Percentiles rank a stretch among this genome's conserved stretches.
Conservation (phyloP, 495 filamentous ascomycete species). For the Penicillium longicatenatum region DNA sequence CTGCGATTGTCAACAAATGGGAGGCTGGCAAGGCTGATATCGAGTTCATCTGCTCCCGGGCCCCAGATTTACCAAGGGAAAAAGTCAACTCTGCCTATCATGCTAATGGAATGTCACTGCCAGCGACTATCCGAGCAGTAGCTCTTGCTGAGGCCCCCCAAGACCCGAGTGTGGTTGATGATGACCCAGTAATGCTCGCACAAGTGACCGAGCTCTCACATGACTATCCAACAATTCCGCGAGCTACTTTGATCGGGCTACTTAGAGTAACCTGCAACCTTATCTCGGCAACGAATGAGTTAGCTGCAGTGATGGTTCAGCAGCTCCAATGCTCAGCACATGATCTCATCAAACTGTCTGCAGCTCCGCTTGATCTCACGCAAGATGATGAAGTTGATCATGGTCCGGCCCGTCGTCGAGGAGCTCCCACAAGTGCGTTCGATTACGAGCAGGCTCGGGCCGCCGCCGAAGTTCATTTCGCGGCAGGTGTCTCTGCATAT, state of each 20-base stretch:
- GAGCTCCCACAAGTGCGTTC: conserved; percentile 11
- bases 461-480: conserved; percentile 39
- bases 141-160: conserved; percentile 36
- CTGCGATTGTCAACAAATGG: conserved; percentile 52
- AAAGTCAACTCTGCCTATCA: conserved; percentile 65
- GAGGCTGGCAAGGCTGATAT: conserved; percentile 55
- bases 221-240: conserved; percentile 54
- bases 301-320: conserved; percentile 54
- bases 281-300: conserved; percentile 56
- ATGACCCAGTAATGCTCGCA: conserved; percentile 46
- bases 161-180: conserved; percentile 33
- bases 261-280: conserved; percentile 58
- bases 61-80: conserved; percentile 43
- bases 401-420: conserved; percentile 4
- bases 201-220: conserved; percentile 55
- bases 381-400: conserved; percentile 24
- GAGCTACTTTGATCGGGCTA: conserved; percentile 48
- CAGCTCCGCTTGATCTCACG: conserved; percentile 34
- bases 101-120: conserved; percentile 57
- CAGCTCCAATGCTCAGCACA: conserved; percentile 36
- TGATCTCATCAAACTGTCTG: conserved; percentile 43
- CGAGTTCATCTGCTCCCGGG: conserved; percentile 58
- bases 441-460: conserved; percentile 31
- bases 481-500: conserved; percentile 51
- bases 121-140: conserved; percentile 56